phyloP scores from a whole-genome alignment of 1,284 basidiomycete genomes.

The Trametes polyzona region DNA sequence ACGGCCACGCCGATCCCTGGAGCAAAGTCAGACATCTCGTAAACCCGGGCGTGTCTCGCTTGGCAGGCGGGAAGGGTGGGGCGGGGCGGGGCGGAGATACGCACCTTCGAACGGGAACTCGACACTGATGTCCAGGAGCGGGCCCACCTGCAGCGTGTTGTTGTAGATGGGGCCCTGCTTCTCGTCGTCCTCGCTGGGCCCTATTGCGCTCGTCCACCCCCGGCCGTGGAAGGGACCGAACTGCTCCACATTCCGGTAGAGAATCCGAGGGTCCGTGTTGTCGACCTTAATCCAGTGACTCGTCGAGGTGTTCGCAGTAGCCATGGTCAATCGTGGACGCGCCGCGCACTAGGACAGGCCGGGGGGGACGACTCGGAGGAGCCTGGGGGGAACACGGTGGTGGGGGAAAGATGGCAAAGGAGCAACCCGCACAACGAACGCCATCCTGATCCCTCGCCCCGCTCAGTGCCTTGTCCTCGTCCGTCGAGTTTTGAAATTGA shows the following conservation, averaged over 20 bases:
- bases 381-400: background rate
- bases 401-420: background rate
- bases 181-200: background rate
- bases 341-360: background rate
- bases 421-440: too few relatives aligned
- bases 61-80: too few relatives aligned
- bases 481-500: background rate
- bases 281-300: background rate
- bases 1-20: background rate
- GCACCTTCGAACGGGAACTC: slow-evolving; percentile 1
- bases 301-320: too few relatives aligned
- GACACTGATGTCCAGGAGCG: background rate
- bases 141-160: background rate
- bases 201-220: background rate
- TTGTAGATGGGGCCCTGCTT: slow-evolving; percentile 2
- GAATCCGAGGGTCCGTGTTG: background rate
- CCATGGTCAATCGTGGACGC: background rate
- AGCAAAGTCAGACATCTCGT: background rate
- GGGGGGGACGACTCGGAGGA: too few relatives aligned
- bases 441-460: too few relatives aligned
- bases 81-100: too few relatives aligned
- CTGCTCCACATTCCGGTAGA: background rate
- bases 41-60: background rate
- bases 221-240: background rate
- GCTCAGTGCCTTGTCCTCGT: too few relatives aligned